Base-by-base conservation (phyloP, 345 rosid species). In the Carallia pectinifolia region DNA sequence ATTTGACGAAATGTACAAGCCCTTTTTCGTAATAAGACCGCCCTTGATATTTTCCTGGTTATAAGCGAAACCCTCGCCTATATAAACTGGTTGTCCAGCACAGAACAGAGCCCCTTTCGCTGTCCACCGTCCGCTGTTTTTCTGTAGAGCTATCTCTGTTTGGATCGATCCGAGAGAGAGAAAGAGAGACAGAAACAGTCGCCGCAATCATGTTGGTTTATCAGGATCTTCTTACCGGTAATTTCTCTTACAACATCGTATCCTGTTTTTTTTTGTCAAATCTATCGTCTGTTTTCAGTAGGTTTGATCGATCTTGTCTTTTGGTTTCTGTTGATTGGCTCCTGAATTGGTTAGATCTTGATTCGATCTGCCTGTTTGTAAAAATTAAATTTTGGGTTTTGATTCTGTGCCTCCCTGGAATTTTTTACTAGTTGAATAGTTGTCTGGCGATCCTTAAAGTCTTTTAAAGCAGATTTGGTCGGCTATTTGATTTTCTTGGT, bases 151-250 rank as follows among this genome's bases (percentile, higher is more conserved):
- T 80, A 77, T 75, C 77, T 55, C 68, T 68, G 48, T 60, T n/a
- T 8, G 38, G 6, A 27, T 50, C 76, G 61, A 39, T 68, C 76
- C 77, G 79, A 75, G 67, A 76, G 88, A 73, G 48, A 15, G 48
- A 23, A 23, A 23, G 23, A 23, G 23, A 23, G 23, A 23, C 7
- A 40, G 69, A 58, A 23, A n/a, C 58, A 58, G 23, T 13, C 58
- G 67, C 83, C 60, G 85, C 84, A 82, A 78, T 68, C 83, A 95
- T 95, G 97, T 85, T 95, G 96, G 97, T 95, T 23, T 95, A 92
- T 67, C 93, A 92, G 56, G 99, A 95, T 89, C 81, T 77, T 18
- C 82, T 95, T 60, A 59, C 85, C 67, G 89, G 99, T 90, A 79
- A 62, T 23, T 23, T 47, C 33, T 23, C 6, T n/a, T 58, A 5